Evolutionary conservation across 2,329 filamentous ascomycete genomes (phyloP), one percentile per base, ranked within the genome.

Genomic region (Colletotrichum caudatum): DNA sequence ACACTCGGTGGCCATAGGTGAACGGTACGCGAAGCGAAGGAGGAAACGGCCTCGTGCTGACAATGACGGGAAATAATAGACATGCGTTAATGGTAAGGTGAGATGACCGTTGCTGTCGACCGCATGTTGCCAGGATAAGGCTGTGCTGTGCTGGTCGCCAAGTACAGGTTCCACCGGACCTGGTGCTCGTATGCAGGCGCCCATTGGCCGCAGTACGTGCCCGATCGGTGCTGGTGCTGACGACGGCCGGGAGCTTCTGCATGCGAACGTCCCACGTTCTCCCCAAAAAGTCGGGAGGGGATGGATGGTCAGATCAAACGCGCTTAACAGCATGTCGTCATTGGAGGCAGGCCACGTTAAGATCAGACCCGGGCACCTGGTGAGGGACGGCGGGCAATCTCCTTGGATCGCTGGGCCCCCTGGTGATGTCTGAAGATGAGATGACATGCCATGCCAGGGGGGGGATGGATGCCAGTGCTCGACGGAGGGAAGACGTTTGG

Each of bases 291-390:
- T 72, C 70, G 61, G 70, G 60, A 72, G 53, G 44, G 53, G 44
- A 69, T 71, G 53, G 44, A 69, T 71, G 61, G 60, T 70, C 66
- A 70, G 62, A 71, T 71, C 61, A 57, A 57, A 66, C 66, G 70
- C 60, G 66, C 60, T 72, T 71, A 72, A 56, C 46, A 65, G n/a
- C 61, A 72, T 72, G 70, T 65, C 70, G 70, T 72, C 70, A 72
- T 72, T 66, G 61, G 70, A 62, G 48, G 57, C 54, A 62, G 48
- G 57, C 54, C 60, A 69, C 56, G 37, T 66, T 48, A 48, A 66
- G 56, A 61, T 71, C 50, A 64, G 65, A 69, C 56, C 66, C 70
- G 60, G 61, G 66, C 60, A 71, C 57, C 61, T 69, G 66, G 70
- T 57, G 70, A 72, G 62, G 18, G 58, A 51, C 48, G 37, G 29